These are phyloP conservation scores for Monilinia fructicola DNA, from an alignment of 2,329 filamentous ascomycete species.

Conservation along the genomic window DNA sequence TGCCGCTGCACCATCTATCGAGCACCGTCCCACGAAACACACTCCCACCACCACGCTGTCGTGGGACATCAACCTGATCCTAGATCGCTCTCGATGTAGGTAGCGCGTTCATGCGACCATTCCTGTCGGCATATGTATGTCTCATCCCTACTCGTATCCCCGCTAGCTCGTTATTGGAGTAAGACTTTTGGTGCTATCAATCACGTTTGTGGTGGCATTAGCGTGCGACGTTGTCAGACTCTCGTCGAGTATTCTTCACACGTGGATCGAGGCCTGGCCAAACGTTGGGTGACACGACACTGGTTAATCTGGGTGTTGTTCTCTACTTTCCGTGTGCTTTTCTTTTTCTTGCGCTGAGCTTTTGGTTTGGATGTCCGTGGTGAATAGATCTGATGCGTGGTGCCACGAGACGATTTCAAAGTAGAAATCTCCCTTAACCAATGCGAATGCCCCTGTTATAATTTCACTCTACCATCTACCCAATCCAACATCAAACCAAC, in stretches of 20 bases:
- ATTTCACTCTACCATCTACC: too few relatives aligned
- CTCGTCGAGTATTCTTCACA: neutral
- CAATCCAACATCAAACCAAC: too few relatives aligned
- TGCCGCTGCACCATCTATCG: neutral
- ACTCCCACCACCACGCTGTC: neutral
- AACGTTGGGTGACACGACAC: neutral
- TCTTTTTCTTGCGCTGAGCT: too few relatives aligned
- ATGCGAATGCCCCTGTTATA: too few relatives aligned
- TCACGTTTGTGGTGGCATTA: neutral
- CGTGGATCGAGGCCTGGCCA: neutral
- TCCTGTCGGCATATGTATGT: slow-evolving; percentile 7
- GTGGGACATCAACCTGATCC: neutral
- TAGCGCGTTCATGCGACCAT: neutral
- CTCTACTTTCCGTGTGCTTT: too few relatives aligned
- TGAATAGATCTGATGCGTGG: too few relatives aligned
- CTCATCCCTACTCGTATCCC: slow-evolving; percentile 3
- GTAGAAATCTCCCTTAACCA: too few relatives aligned
- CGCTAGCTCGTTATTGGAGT: neutral
- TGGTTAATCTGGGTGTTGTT: too few relatives aligned
- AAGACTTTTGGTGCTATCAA: neutral
- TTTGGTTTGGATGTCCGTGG: too few relatives aligned
- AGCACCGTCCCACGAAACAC: slow-evolving; percentile 1
- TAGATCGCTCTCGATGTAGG: neutral
- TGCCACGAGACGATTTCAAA: too few relatives aligned
- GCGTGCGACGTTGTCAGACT: neutral